Percentiles rank a stretch among this genome's conserved stretches.
These are phyloP conservation scores for Mycena polygramma DNA, from an alignment of 768 basidiomycete species.

Conservation along the genomic window DNA sequence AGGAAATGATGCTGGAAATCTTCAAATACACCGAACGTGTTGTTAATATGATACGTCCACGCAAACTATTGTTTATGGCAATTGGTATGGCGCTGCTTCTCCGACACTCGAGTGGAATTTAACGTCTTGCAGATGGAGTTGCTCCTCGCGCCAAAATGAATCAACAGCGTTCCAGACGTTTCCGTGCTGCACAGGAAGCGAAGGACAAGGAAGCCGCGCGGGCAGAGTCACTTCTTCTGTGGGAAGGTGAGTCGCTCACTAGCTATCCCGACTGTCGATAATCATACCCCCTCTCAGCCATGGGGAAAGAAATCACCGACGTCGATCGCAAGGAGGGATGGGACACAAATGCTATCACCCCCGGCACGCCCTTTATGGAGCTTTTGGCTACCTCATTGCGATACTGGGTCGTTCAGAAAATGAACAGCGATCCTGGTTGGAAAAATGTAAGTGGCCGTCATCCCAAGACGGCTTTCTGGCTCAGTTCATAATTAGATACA, in stretches of 20 bases:
- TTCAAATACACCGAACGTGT: constrained; percentile 98
- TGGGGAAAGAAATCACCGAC: constrained; percentile 89
- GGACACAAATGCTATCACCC: constrained; percentile 99
- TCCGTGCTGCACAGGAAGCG: constrained; percentile 95
- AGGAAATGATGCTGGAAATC: constrained; percentile 99
- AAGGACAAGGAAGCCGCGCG: constrained; percentile 92
- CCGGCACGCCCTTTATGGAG: constrained; percentile 98
- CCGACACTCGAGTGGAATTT: background rate
- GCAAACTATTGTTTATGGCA: constrained; percentile 97
- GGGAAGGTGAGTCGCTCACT: constrained; percentile 73
- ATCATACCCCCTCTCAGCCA: constrained; percentile 62
- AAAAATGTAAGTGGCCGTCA: constrained; percentile 71
- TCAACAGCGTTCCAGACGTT: constrained; percentile 97
- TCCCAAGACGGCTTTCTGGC: background rate
- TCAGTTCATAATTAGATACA: constrained; percentile 70
- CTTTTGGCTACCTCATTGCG: constrained; percentile 88
- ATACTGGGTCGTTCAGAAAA: constrained; percentile 97
- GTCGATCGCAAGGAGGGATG: constrained; percentile 89
- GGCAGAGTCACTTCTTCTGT: constrained; percentile 83
- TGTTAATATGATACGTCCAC: constrained; percentile 95
- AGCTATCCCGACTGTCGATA: background rate
- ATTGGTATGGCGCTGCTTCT: constrained; percentile 73
- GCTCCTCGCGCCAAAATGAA: constrained; percentile 99
- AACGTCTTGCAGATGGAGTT: constrained; percentile 79
- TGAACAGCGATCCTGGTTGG: constrained; percentile 97